phyloP scores from a whole-genome alignment of 768 basidiomycete species.

The Termitomyces sp. region DNA sequence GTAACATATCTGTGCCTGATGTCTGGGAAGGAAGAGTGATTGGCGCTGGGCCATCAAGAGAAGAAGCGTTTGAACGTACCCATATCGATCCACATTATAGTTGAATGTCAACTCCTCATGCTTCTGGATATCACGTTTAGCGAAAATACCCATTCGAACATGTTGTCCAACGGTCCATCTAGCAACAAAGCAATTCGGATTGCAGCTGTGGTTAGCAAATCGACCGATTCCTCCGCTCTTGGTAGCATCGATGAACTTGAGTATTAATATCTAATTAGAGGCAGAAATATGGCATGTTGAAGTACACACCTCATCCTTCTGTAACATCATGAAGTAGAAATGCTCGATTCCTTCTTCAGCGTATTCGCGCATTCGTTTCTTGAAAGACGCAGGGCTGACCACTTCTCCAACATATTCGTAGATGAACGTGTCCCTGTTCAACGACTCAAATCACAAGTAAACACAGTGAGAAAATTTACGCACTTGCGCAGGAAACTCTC shows the following conservation, averaged over 20 bases:
- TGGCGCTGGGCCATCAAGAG: neutral
- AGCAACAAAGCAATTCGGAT: conserved; percentile 95
- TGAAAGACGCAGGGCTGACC: conserved; percentile 81
- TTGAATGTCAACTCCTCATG: conserved; percentile 96
- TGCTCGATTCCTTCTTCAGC: conserved; percentile 91
- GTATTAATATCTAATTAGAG: neutral
- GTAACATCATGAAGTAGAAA: conserved; percentile 99
- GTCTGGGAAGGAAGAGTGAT: conserved; percentile 43
- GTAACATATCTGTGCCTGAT: conserved; percentile 92
- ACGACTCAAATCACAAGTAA: conserved; percentile 5
- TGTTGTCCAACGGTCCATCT: conserved; percentile 93
- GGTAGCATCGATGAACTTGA: conserved; percentile 95
- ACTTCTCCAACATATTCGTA: conserved; percentile 99
- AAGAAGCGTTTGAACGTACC: conserved; percentile 49
- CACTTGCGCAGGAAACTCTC: conserved; percentile 64
- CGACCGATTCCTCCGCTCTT: conserved; percentile 95
- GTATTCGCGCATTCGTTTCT: conserved; percentile 93
- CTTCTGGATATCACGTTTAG: conserved; percentile 73
- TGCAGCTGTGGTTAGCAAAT: conserved; percentile 97
- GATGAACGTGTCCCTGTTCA: conserved; percentile 79
- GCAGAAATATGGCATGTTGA: neutral
- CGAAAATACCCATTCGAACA: conserved; percentile 97
- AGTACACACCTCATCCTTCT: conserved; percentile 85
- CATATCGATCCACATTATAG: conserved; percentile 99
- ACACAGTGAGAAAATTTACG: conserved; percentile 24